A percentile compares a stretch with the other conserved stretches of the same genome.
phyloP scores from a whole-genome alignment of 768 basidiomycete species.

The Boletus rufocinnamomeus region DNA sequence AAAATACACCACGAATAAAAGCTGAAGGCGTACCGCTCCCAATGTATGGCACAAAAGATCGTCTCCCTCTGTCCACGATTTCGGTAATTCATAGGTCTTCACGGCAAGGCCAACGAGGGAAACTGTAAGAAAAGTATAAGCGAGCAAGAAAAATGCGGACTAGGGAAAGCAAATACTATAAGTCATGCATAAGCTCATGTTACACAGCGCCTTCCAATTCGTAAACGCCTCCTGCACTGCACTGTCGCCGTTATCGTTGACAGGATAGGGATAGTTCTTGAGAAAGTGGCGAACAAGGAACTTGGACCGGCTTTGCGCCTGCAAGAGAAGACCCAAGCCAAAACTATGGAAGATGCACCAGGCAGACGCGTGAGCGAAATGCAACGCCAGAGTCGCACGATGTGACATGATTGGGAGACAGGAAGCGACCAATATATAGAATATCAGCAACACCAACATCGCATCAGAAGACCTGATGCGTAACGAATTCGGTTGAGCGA shows the following conservation, averaged over 20 bases:
- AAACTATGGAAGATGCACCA: conserved; percentile 92
- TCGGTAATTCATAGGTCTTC: conserved; percentile 84
- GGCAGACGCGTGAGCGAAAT: conserved; percentile 78
- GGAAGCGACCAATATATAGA: conserved; percentile 61
- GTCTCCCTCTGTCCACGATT: conserved; percentile 85
- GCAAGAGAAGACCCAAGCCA: conserved; percentile 81
- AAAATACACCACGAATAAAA: neutral
- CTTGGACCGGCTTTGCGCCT: conserved; percentile 82
- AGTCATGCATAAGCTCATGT: conserved; percentile 92
- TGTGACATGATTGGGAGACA: conserved; percentile 61
- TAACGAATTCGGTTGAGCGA: conserved; percentile 25
- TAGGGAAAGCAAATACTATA: conserved; percentile 60
- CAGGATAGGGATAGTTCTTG: conserved; percentile 90
- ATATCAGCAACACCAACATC: conserved; percentile 72
- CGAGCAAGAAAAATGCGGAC: neutral
- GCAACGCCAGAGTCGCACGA: conserved; percentile 53
- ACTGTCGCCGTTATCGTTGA: conserved; percentile 63
- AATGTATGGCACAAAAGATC: conserved; percentile 86
- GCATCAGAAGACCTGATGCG: conserved; percentile 75
- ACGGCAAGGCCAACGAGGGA: conserved; percentile 86
- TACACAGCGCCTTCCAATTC: conserved; percentile 95
- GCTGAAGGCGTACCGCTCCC: conserved; percentile 63
- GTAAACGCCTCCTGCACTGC: conserved; percentile 92
- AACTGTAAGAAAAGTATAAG: conserved; percentile 44
- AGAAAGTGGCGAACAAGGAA: conserved; percentile 93